These are phyloP conservation scores for Spatholobus suberectus DNA, from an alignment of 306 rosid genomes.

Conservation along the genomic window DNA sequence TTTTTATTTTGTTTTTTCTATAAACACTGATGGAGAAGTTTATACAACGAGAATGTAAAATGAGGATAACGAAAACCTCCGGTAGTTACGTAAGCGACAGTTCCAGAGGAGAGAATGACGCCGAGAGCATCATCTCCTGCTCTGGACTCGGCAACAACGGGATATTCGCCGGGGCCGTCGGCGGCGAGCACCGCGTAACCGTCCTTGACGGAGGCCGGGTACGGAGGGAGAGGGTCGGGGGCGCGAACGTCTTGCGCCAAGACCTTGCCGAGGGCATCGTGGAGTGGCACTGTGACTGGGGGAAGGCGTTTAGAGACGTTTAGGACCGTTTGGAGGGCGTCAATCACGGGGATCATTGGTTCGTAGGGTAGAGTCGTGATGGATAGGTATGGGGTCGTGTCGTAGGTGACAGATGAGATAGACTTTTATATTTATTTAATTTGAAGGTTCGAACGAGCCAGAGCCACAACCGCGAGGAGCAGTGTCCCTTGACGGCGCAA, in stretches of 20 bases:
- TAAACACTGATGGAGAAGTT: too few relatives aligned
- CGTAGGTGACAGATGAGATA: neutral
- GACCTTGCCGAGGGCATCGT: conserved; percentile 75
- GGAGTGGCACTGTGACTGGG: conserved; percentile 62
- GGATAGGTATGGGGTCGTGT: neutral
- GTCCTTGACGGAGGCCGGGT: conserved; percentile 86
- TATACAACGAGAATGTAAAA: too few relatives aligned
- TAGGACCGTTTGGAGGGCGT: conserved; percentile 67
- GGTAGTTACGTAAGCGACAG: conserved; percentile 87
- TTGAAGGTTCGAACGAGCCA: too few relatives aligned
- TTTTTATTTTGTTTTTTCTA: too few relatives aligned
- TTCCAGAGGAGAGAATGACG: conserved; percentile 64
- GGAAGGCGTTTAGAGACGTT: conserved; percentile 61
- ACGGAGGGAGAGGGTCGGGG: conserved; percentile 82
- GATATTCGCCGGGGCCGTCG: conserved; percentile 89
- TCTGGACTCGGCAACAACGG: conserved; percentile 77
- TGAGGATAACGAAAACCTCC: conserved; percentile 60
- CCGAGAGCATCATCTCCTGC: conserved; percentile 82
- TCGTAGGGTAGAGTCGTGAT: neutral
- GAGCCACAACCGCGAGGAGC: too few relatives aligned
- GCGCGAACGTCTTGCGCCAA: conserved; percentile 74
- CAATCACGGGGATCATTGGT: conserved; percentile 50
- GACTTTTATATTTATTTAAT: too few relatives aligned
- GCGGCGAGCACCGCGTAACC: conserved; percentile 90
- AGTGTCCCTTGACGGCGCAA: too few relatives aligned